phyloP scores from a whole-genome alignment of 1,284 basidiomycete genomes.

The Malassezia japonica region DNA sequence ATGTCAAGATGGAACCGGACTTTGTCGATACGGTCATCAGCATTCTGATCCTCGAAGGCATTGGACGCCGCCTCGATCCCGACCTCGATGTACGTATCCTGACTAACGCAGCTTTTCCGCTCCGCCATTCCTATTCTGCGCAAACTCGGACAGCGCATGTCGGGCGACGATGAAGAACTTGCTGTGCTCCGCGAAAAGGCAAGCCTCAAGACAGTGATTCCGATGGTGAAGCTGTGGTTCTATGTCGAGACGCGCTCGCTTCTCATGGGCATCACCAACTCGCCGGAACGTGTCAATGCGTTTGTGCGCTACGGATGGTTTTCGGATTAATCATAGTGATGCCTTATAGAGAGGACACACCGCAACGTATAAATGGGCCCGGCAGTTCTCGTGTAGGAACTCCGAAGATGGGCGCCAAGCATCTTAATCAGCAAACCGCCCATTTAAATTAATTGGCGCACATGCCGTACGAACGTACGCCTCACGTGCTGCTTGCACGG shows the following conservation, averaged over 20 bases:
- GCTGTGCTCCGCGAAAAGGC: constrained; percentile 13
- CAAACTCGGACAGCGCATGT: constrained; percentile 28
- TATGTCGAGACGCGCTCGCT: constrained; percentile 34
- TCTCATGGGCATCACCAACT: constrained; percentile 24
- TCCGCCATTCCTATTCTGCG: constrained; percentile 41
- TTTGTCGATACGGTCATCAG: constrained; percentile 97
- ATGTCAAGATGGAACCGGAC: constrained; percentile 97
- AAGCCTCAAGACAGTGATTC: constrained; percentile 13
- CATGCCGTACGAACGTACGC: too few relatives aligned
- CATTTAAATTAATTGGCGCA: too few relatives aligned
- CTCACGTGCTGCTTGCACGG: too few relatives aligned
- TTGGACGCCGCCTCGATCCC: constrained; percentile 86
- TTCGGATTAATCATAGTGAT: constrained; percentile 20
- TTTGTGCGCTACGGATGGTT: constrained; percentile 43
- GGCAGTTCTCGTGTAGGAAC: too few relatives aligned
- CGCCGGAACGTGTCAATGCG: constrained; percentile 29
- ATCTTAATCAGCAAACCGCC: too few relatives aligned
- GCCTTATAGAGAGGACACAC: too few relatives aligned
- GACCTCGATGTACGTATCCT: constrained; percentile 69
- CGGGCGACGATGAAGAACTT: constrained; percentile 12
- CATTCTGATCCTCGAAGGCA: constrained; percentile 86
- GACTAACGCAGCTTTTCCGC: constrained; percentile 28
- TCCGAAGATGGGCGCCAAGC: too few relatives aligned
- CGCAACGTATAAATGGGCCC: too few relatives aligned
- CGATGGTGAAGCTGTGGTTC: constrained; percentile 41